Conservation (phyloP, 768 basidiomycete species). For the Leccinum obscurum region DNA sequence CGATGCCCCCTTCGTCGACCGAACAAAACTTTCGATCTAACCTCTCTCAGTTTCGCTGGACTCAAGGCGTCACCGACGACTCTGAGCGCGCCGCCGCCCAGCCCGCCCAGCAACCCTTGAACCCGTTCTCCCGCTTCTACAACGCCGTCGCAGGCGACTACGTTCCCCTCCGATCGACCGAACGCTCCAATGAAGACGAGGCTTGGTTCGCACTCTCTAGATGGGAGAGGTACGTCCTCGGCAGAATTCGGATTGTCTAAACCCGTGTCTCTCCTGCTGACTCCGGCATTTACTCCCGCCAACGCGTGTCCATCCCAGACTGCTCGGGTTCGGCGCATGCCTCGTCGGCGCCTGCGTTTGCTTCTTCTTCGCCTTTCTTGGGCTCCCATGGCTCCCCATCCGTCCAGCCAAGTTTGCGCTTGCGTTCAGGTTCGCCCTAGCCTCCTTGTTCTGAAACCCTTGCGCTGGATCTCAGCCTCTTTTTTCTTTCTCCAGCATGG, state of each 20-base stretch:
- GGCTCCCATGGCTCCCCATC: slow-evolving; percentile 62
- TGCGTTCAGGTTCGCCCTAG: slow-evolving; percentile 62
- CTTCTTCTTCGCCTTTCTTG: slow-evolving; percentile 89
- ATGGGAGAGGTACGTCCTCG: slow-evolving; percentile 76
- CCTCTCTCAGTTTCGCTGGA: slow-evolving; percentile 88
- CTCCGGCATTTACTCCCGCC: background rate
- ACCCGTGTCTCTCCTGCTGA: background rate
- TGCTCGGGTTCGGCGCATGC: slow-evolving; percentile 90
- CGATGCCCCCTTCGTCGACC: slow-evolving; percentile 14
- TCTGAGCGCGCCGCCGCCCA: slow-evolving; percentile 45
- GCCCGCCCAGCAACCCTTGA: slow-evolving; percentile 35
- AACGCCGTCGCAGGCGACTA: slow-evolving; percentile 83
- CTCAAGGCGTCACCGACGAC: slow-evolving; percentile 69
- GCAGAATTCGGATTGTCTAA: background rate
- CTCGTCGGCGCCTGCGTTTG: slow-evolving; percentile 89
- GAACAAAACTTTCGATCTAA: slow-evolving; percentile 75
- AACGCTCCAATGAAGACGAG: slow-evolving; percentile 91
- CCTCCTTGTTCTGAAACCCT: background rate
- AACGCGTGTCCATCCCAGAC: slow-evolving; percentile 39
- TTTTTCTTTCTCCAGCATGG: slow-evolving; percentile 53
- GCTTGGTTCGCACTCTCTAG: slow-evolving; percentile 90
- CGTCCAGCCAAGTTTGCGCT: slow-evolving; percentile 92
- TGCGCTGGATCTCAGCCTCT: background rate
- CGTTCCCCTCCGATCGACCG: slow-evolving; percentile 80
- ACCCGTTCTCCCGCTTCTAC: slow-evolving; percentile 87